A percentile compares a stretch with the other conserved stretches of the same genome.
Conservation (phyloP, 805 yeast genomes). For the Barnettozyma botsteinii region DNA sequence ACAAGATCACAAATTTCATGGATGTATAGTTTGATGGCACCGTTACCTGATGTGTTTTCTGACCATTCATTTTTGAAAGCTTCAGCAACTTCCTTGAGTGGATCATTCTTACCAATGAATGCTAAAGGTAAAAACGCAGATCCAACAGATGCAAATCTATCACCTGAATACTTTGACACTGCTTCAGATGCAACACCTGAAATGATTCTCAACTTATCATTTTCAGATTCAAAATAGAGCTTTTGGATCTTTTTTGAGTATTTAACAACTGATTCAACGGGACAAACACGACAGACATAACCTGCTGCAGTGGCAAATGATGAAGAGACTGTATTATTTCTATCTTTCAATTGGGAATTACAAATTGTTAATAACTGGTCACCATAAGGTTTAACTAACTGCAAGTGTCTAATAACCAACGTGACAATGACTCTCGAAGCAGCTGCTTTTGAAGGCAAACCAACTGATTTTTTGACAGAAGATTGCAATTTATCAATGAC, state of each 20-base stretch:
- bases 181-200: constrained; percentile 61
- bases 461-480: constrained; percentile 67
- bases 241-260: constrained; percentile 46
- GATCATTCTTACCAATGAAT: constrained; percentile 71
- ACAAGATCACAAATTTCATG: constrained; percentile 58
- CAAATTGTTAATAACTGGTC: constrained; percentile 59
- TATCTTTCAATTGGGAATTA: constrained; percentile 53
- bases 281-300: constrained; percentile 60
- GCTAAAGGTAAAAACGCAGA: constrained; percentile 70
- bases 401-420: constrained; percentile 52
- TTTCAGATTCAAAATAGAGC: constrained; percentile 55
- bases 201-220: constrained; percentile 40
- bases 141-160: constrained; percentile 56
- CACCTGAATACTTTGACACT: constrained; percentile 62
- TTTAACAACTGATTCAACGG: constrained; percentile 43
- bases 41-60: constrained; percentile 70
- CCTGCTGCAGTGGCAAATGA: constrained; percentile 82
- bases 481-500: constrained; percentile 43
- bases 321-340: constrained; percentile 64
- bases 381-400: constrained; percentile 42
- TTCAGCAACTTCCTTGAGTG: constrained; percentile 37
- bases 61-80: constrained; percentile 66
- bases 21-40: constrained; percentile 63
- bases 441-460: constrained; percentile 86
- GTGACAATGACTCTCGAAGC: constrained; percentile 69